Percentiles rank a stretch among this genome's conserved stretches.
Conservation (phyloP, 2,329 filamentous ascomycete species). For the Penicillium rolfsii region DNA sequence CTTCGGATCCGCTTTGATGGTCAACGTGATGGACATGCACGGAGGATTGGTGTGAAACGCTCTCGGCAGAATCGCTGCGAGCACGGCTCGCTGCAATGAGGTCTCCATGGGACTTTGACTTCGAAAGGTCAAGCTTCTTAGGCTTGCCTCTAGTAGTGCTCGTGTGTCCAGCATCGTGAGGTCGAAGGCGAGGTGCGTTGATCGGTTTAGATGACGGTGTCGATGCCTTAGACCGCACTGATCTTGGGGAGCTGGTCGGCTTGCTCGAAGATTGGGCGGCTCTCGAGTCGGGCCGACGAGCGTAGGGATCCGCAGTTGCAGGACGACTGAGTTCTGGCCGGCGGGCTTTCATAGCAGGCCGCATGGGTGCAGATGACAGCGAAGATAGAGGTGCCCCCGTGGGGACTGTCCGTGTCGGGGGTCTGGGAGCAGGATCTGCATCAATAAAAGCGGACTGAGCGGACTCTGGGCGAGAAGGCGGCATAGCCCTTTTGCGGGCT, state of each 20-base stretch:
- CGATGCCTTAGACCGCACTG: conserved; percentile 34
- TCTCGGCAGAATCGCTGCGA: conserved; percentile 31
- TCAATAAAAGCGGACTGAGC: conserved; percentile 58
- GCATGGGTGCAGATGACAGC: conserved; percentile 63
- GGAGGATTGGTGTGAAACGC: conserved; percentile 16
- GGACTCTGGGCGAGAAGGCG: conserved; percentile 60
- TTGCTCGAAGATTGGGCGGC: conserved; percentile 24
- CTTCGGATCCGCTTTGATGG: conserved; percentile 56
- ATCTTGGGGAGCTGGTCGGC: conserved; percentile 26
- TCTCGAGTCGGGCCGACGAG: conserved; percentile 51
- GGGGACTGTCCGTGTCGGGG: conserved; percentile 40
- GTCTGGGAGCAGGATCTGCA: conserved; percentile 37
- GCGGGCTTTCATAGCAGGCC: conserved; percentile 47
- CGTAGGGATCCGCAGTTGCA: conserved; percentile 41
- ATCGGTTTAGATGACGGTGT: conserved; percentile 38
- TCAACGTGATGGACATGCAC: conserved; percentile 14
- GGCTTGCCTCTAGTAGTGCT: conserved; percentile 39
- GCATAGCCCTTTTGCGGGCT: conserved; percentile 71
- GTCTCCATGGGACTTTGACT: conserved; percentile 33
- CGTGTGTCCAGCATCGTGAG: conserved; percentile 36
- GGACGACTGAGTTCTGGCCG: conserved; percentile 43
- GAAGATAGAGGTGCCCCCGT: conserved; percentile 44
- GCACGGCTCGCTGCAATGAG: conserved; percentile 35
- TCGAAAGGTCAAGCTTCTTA: conserved; percentile 39
- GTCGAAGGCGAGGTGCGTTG: conserved; percentile 37